Evolutionary conservation across 257 asterid species (phyloP), one percentile per base, ranked within the genome.

Genomic region (Nemophila menziesii): DNA sequence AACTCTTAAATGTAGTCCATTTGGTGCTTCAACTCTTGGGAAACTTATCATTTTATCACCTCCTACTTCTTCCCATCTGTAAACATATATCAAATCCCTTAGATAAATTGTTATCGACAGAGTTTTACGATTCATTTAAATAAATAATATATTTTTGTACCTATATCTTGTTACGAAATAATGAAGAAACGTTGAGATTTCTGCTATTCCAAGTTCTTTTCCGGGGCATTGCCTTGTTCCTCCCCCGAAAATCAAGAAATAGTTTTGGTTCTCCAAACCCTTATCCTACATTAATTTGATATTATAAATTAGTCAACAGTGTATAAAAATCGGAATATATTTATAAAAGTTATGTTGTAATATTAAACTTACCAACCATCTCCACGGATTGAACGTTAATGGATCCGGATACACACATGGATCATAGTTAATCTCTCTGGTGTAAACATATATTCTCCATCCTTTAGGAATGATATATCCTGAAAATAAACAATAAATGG

Each of bases 221-320:
- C 99, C 99, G 5, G 99, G 99, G 54, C 99, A 90, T 43, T 79
- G 93, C 52, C 99, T 66, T 5, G 96, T 82, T 14, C 99, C 96
- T 3, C 96, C 99, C 20, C 99, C 96, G 34, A 90, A 90, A 51
- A 90, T 70, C 67, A 90, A 58, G 67, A 79, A 79, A 36, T 70
- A 74, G 67, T 82, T 76, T 55, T 75, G 92, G 53, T 69, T 73
- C 61, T 90, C 99, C 54, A 63, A 61, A 64, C 78, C 67, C 10
- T 53, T 81, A 39, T 62, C 94, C 96, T 89, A 82, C 60, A 74
- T 46, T 19, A 16, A 21, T 18, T 13, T 29, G 0, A 26, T 21
- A 2, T 2, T 3, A 5, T 47, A 43, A 21, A 51, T 66, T 22
- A 39, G 55, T 24, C 42, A 27, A n/a, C n/a, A n/a, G n/a, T n/a